Evolutionary conservation across 345 rosid species (phyloP).

Genomic region (Bruguiera gymnorhiza): DNA sequence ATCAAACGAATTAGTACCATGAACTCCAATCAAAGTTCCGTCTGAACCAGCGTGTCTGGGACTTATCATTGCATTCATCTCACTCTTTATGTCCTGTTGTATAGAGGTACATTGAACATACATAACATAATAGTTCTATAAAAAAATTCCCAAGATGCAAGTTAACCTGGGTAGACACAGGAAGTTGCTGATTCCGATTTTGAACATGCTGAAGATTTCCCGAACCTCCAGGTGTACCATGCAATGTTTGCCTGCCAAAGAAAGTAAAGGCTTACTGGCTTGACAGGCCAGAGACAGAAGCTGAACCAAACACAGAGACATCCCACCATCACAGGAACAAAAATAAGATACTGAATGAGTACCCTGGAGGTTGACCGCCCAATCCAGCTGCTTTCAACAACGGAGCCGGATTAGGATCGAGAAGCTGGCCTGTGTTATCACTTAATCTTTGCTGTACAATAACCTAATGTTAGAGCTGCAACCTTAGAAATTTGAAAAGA

Average conservation of each 20-base stretch:
- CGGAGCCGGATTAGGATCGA: conserved; percentile 45
- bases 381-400: conserved; percentile 42
- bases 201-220: conserved; percentile 41
- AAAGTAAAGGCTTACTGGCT: not conserved
- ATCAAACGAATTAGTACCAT: conserved; percentile 30
- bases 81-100: conserved; percentile 40
- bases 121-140: not conserved
- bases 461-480: conserved; percentile 16
- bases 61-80: conserved; percentile 43
- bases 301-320: not conserved
- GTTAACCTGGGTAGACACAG: conserved; percentile 36
- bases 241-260: conserved; percentile 37
- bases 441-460: conserved; percentile 41
- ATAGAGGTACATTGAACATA: conserved; percentile 1
- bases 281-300: conserved; percentile 9
- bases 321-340: conserved; percentile 1
- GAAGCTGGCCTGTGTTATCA: conserved; percentile 43
- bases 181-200: conserved; percentile 44
- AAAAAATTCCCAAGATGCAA: not conserved
- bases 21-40: conserved; percentile 45
- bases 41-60: conserved; percentile 35
- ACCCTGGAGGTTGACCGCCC: conserved; percentile 50
- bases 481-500: conserved; percentile 1
- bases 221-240: conserved; percentile 36
- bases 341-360: conserved; percentile 12